These are phyloP conservation scores for Sarcomyxa edulis DNA, from an alignment of 768 basidiomycete genomes.

Conservation along the genomic window DNA sequence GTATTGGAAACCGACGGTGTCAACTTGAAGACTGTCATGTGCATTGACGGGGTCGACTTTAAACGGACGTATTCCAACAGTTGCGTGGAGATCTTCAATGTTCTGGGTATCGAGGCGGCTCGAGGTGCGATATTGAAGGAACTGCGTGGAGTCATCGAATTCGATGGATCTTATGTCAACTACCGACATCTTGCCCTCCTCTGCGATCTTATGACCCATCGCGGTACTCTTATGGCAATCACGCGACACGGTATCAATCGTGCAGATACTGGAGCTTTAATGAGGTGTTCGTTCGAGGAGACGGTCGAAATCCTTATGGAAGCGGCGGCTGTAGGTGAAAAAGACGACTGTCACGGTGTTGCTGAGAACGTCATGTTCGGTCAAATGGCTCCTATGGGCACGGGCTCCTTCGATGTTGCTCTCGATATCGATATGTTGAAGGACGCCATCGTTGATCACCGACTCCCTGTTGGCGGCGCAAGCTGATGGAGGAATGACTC, in stretches of 20 bases:
- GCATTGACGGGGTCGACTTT: constrained; percentile 92
- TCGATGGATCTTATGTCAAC: constrained; percentile 99
- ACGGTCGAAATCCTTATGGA: constrained; percentile 77
- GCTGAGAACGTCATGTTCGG: constrained; percentile 99
- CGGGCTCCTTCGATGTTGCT: constrained; percentile 92
- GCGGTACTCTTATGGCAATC: constrained; percentile 93
- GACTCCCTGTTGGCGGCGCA: constrained; percentile 77
- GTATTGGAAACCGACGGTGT: constrained; percentile 96
- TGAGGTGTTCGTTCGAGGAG: constrained; percentile 99
- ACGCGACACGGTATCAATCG: constrained; percentile 99
- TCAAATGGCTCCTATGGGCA: constrained; percentile 99
- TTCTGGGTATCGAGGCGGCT: constrained; percentile 95
- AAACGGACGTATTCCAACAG: constrained; percentile 94
- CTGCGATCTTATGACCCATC: constrained; percentile 97
- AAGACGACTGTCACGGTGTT: constrained; percentile 96
- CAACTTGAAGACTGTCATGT: constrained; percentile 93
- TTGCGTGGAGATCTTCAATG: constrained; percentile 90
- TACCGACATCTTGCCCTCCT: constrained; percentile 96
- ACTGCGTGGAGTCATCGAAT: constrained; percentile 92
- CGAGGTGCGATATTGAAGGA: constrained; percentile 93
- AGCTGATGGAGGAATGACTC: constrained; percentile 85
- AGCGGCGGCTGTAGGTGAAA: constrained; percentile 95
- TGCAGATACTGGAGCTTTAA: constrained; percentile 96
- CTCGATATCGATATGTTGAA: constrained; percentile 98
- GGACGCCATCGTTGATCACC: constrained; percentile 96